Evolutionary conservation across 1,284 basidiomycete species (phyloP).

Genomic region (Taiwanofungus camphoratus): DNA sequence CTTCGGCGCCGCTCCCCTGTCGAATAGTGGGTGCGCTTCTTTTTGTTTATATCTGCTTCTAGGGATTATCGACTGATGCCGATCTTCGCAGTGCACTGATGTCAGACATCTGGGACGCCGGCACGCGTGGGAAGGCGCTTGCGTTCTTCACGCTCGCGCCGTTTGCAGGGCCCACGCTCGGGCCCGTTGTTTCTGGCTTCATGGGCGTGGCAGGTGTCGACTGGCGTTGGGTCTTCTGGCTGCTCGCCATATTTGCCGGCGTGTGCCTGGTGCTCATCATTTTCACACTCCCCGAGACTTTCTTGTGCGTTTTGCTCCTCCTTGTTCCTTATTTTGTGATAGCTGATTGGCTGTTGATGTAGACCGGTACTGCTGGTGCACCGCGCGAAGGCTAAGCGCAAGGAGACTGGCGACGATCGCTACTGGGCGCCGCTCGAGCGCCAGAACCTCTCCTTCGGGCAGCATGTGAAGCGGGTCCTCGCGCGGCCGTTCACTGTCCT

Average conservation of each 20-base stretch:
- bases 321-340: not conserved
- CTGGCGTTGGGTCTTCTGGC: slow-evolving; percentile 79
- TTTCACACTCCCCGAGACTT: slow-evolving; percentile 76
- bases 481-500: slow-evolving; percentile 38
- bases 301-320: slow-evolving; percentile 32
- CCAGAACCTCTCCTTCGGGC: slow-evolving; percentile 26
- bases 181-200: slow-evolving; percentile 62
- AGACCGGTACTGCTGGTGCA: slow-evolving; percentile 34
- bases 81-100: slow-evolving; percentile 25
- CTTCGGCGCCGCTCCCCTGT: slow-evolving; percentile 27
- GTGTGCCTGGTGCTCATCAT: slow-evolving; percentile 46
- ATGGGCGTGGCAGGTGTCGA: slow-evolving; percentile 41
- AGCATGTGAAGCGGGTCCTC: slow-evolving; percentile 28
- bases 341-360: slow-evolving; percentile 1
- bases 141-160: slow-evolving; percentile 47
- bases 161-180: slow-evolving; percentile 68
- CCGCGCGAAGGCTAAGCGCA: slow-evolving; percentile 28
- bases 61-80: not conserved
- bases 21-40: slow-evolving; percentile 25
- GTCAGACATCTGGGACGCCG: slow-evolving; percentile 31
- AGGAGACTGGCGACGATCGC: slow-evolving; percentile 48
- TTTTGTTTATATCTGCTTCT: too few relatives aligned
- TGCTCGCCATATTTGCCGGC: slow-evolving; percentile 61
- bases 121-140: slow-evolving; percentile 31
- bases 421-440: slow-evolving; percentile 42